Evolutionary conservation across 1,284 basidiomycete species (phyloP).

Genomic region (Pseudozyma pruni): DNA sequence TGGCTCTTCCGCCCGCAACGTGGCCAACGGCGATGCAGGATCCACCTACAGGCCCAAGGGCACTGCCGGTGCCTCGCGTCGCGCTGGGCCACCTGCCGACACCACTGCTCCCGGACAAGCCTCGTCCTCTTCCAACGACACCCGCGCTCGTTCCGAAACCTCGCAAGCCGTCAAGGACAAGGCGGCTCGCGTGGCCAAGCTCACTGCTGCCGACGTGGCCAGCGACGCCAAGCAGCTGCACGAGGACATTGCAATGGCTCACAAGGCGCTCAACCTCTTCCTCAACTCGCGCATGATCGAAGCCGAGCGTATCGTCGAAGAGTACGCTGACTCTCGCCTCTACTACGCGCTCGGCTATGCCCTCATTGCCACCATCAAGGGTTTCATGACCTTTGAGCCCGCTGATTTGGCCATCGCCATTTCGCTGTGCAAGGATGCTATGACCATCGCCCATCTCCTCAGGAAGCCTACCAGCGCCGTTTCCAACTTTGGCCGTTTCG

Average conservation of each 20-base stretch:
- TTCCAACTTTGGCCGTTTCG: slow-evolving; percentile 62
- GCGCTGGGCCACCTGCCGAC: slow-evolving; percentile 18
- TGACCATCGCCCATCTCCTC: slow-evolving; percentile 59
- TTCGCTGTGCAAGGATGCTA: slow-evolving; percentile 63
- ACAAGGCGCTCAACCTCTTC: slow-evolving; percentile 63
- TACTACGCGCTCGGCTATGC: slow-evolving; percentile 66
- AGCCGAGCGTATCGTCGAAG: slow-evolving; percentile 60
- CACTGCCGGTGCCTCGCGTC: slow-evolving; percentile 47
- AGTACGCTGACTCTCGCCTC: slow-evolving; percentile 56
- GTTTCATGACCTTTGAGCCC: slow-evolving; percentile 68
- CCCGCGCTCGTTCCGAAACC: slow-evolving; percentile 45
- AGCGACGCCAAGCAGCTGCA: slow-evolving; percentile 47
- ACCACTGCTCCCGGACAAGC: slow-evolving; percentile 4
- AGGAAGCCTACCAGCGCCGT: slow-evolving; percentile 59
- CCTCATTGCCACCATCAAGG: slow-evolving; percentile 66
- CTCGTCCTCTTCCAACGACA: slow-evolving; percentile 25
- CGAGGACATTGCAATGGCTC: slow-evolving; percentile 55
- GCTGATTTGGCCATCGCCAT: slow-evolving; percentile 64
- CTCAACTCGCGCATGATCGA: slow-evolving; percentile 66
- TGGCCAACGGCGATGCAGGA: slow-evolving; percentile 10
- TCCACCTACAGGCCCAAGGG: slow-evolving; percentile 37
- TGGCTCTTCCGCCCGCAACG: slow-evolving; percentile 10
- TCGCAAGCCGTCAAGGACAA: slow-evolving; percentile 54
- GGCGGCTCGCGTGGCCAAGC: slow-evolving; percentile 57
- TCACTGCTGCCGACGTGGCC: slow-evolving; percentile 54